Conservation (phyloP, 257 asterid species). For the Penstemon davidsonii region DNA sequence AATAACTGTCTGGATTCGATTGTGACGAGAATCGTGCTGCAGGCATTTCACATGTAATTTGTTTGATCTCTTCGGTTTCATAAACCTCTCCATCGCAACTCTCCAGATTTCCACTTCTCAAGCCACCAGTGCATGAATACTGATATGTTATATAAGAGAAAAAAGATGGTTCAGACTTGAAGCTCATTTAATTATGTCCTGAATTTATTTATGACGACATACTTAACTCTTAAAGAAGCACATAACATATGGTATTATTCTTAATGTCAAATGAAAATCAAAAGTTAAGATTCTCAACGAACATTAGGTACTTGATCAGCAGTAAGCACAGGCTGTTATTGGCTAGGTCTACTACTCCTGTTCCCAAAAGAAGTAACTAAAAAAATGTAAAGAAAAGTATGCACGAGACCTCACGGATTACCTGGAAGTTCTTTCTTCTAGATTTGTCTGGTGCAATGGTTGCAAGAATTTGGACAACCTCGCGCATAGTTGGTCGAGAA, state of each 20-base stretch:
- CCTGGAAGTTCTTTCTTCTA: constrained; percentile 62
- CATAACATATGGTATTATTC: no score
- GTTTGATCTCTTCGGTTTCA: constrained; percentile 63
- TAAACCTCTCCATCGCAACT: constrained; percentile 18
- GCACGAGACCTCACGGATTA: constrained; percentile 4
- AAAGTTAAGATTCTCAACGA: no score
- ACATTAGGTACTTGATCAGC: no score
- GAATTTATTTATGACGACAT: not conserved
- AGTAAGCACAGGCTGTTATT: no score
- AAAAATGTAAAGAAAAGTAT: not conserved
- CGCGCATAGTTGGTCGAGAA: constrained; percentile 89
- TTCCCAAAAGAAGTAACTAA: not conserved
- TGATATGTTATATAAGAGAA: constrained; percentile 32
- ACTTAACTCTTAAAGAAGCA: no score
- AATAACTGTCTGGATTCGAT: constrained; percentile 16
- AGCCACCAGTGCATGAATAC: constrained; percentile 34
- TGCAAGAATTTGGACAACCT: constrained; percentile 90
- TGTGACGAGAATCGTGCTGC: constrained; percentile 31
- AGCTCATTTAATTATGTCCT: not conserved
- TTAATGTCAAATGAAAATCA: no score
- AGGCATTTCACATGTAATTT: constrained; percentile 48
- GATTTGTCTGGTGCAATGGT: constrained; percentile 79
- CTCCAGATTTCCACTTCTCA: constrained; percentile 28
- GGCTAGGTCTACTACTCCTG: no score
- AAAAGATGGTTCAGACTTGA: not conserved